These are phyloP conservation scores for Ustilago esculenta DNA, from an alignment of 1,284 basidiomycete genomes.

Conservation along the genomic window DNA sequence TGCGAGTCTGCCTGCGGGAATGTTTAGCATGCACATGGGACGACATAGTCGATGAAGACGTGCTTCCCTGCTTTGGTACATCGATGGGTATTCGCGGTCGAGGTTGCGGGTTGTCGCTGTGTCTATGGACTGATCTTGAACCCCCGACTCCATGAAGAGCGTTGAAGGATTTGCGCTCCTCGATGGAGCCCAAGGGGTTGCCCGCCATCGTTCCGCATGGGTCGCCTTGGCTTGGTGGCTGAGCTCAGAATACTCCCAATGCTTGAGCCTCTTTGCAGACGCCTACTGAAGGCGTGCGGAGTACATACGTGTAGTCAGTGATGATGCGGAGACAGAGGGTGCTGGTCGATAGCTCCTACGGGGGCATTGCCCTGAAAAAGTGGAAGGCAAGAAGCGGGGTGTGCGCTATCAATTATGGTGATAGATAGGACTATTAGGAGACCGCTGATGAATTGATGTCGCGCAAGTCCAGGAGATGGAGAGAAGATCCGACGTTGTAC, in stretches of 20 bases:
- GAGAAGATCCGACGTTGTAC: too few relatives aligned
- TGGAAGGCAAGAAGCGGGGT: too few relatives aligned
- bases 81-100: constrained; percentile 3
- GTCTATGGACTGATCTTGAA: not conserved
- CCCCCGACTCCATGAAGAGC: constrained; percentile 9
- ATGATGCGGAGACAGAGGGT: not conserved
- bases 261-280: not conserved
- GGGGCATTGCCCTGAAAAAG: too few relatives aligned
- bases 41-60: not conserved
- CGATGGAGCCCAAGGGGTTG: not conserved
- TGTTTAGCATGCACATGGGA: not conserved
- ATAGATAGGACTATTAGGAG: too few relatives aligned
- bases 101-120: not conserved
- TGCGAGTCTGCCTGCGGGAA: not conserved
- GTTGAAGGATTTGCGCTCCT: not conserved
- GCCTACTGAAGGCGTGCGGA: not conserved
- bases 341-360: too few relatives aligned
- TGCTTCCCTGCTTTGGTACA: constrained; percentile 10
- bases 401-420: too few relatives aligned
- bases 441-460: too few relatives aligned
- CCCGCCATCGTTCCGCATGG: constrained; percentile 11
- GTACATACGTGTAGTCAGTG: not conserved
- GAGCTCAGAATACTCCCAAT: not conserved
- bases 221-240: not conserved
- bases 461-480: too few relatives aligned